Evolutionary conservation across 2,329 filamentous ascomycete genomes (phyloP).

Genomic region (Graphiopsis chlorocephala): DNA sequence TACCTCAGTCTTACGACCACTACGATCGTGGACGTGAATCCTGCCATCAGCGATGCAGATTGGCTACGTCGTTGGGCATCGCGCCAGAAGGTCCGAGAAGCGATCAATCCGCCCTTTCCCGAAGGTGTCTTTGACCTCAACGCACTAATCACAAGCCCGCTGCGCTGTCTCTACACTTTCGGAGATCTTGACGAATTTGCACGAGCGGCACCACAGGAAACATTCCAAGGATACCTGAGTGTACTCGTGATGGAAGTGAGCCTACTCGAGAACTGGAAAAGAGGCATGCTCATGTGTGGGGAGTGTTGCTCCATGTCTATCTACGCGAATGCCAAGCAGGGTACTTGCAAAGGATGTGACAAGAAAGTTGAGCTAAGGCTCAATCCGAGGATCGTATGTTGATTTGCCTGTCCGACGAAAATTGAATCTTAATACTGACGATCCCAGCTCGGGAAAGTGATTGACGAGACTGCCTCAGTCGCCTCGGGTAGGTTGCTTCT

Average conservation of each 20-base stretch:
- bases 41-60: conserved; percentile 51
- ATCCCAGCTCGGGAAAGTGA: conserved; percentile 39
- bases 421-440: not conserved
- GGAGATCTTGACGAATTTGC: conserved; percentile 46
- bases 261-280: conserved; percentile 39
- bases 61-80: conserved; percentile 54
- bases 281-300: conserved; percentile 45
- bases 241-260: conserved; percentile 44
- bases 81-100: conserved; percentile 49
- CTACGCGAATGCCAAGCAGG: conserved; percentile 49
- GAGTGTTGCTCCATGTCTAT: conserved; percentile 54
- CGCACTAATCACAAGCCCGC: conserved; percentile 21
- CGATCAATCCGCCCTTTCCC: conserved; percentile 49
- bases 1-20: conserved; percentile 41
- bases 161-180: conserved; percentile 42
- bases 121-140: conserved; percentile 33
- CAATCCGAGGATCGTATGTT: conserved; percentile 42
- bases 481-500: conserved; percentile 53
- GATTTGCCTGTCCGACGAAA: not conserved
- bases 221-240: conserved; percentile 45
- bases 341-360: conserved; percentile 43
- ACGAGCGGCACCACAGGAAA: conserved; percentile 35
- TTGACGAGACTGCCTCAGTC: conserved; percentile 58
- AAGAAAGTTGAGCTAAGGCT: conserved; percentile 36
- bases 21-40: conserved; percentile 56